Base-by-base conservation (phyloP, 352 stramenopile genomes). In the Thraustochytrium sp. region DNA sequence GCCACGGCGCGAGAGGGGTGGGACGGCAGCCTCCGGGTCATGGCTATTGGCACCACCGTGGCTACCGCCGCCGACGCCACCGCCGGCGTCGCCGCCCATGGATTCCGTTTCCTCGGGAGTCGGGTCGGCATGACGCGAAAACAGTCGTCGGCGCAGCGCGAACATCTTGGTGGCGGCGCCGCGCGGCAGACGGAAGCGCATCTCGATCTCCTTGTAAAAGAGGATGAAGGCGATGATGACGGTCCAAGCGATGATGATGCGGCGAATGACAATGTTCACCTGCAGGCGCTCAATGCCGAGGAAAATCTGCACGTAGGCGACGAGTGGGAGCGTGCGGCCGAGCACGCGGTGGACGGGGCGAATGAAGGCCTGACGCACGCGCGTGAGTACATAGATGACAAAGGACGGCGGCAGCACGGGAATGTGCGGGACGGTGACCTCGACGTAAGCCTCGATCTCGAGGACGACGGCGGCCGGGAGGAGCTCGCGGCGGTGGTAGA, bases 261-360 rank as follows among this genome's bases (percentile, higher is more conserved):
- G 2, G 37, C 18, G 8, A 21, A 80, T 44, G 0, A 38, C 53
- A 11, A 23, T 34, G 38, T 64, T 68, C 9, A 26, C 68, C 38
- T 80, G 26, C 1, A 80, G 44, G 1, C 8, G 37, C 16, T 44
- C 34, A 23, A 51, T n/a, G 31, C 68, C 68, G 38, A 80, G 23
- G 68, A 48, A 80, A n/a, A 80, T 80, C 38, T 80, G 68, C 23
- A 13, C 51, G 68, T 63, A 72, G 21, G 68, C 68, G 18, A 80
- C 23, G 31, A 80, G 8, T 5, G 68, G 68, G 5, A 80, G 42
- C 44, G 46, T 80, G 49, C 68, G 68, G 11, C 68, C 68, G 3
- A 80, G 9, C 16, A 61, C 18, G 1, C 68, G n/a, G 53, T 80
- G 68, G 11, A 80, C 16, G 23, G 68, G 68, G 29, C 46, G 42